A percentile compares a stretch with the other conserved stretches of the same genome.
Evolutionary conservation across 768 basidiomycete species (phyloP).

Genomic region (Xerocomus potaroensis): DNA sequence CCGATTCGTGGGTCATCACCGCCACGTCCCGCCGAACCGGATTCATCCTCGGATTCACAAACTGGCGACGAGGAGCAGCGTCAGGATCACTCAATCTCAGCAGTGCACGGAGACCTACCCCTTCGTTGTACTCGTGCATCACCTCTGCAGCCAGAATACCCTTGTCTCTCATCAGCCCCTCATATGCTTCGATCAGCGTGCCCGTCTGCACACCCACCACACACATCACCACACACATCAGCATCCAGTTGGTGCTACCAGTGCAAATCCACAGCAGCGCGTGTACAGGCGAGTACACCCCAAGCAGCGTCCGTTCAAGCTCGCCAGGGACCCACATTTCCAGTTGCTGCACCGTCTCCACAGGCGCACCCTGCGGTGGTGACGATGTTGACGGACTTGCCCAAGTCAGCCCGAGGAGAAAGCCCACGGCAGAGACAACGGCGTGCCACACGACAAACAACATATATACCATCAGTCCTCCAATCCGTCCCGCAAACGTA

Average conservation of each 20-base stretch:
- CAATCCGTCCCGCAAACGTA: conserved; percentile 40
- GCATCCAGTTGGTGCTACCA: conserved; percentile 69
- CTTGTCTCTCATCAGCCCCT: conserved; percentile 66
- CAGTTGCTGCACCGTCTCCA: conserved; percentile 64
- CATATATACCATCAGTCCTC: conserved; percentile 30
- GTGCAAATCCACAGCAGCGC: conserved; percentile 70
- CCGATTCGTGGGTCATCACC: conserved; percentile 83
- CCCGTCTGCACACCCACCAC: conserved; percentile 61
- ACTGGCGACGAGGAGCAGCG: too few relatives aligned
- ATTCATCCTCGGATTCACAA: conserved; percentile 78
- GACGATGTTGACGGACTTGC: conserved; percentile 34
- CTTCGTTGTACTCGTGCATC: conserved; percentile 78
- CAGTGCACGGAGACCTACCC: conserved; percentile 41
- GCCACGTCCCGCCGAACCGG: conserved; percentile 73
- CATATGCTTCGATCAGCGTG: conserved; percentile 39
- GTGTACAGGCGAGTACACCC: conserved; percentile 77
- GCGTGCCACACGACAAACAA: conserved; percentile 43
- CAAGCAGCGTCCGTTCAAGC: conserved; percentile 64
- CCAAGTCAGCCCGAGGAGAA: conserved; percentile 59
- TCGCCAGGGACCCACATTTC: conserved; percentile 76
- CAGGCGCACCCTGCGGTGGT: conserved; percentile 34
- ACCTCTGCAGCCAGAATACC: conserved; percentile 74
- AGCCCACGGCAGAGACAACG: conserved; percentile 58
- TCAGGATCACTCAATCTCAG: too few relatives aligned
- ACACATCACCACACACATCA: conserved; percentile 66